Percentiles rank a stretch among this genome's conserved stretches.
phyloP scores from a whole-genome alignment of 192 early-diverging fungal genomes.

The Coemansia sp. region DNA sequence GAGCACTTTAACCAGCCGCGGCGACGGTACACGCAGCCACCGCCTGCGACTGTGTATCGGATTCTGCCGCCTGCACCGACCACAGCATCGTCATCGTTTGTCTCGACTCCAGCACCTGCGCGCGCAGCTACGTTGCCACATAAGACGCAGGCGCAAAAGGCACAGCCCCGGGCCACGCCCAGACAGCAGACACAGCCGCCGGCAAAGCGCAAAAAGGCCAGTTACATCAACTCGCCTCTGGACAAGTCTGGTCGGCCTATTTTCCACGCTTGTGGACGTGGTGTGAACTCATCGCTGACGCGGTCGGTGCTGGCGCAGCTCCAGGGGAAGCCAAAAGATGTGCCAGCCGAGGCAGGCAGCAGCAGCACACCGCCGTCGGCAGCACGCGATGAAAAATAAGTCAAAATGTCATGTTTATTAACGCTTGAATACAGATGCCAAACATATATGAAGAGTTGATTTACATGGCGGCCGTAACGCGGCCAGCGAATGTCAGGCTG shows the following conservation, averaged over 20 bases:
- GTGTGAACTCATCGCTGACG: slow-evolving; percentile 53
- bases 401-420: no score
- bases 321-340: slow-evolving; percentile 12
- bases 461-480: slow-evolving; percentile 11
- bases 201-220: slow-evolving; percentile 25
- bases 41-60: slow-evolving; percentile 39
- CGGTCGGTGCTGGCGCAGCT: slow-evolving; percentile 50
- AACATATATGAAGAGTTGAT: not conserved
- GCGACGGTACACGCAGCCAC: slow-evolving; percentile 33
- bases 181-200: not conserved
- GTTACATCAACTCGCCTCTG: slow-evolving; percentile 20
- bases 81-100: not conserved
- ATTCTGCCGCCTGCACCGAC: slow-evolving; percentile 11
- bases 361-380: not conserved
- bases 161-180: not conserved
- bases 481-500: slow-evolving; percentile 42
- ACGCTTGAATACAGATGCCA: no score
- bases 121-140: not conserved
- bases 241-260: slow-evolving; percentile 40
- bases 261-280: slow-evolving; percentile 50
- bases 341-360: not conserved
- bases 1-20: slow-evolving; percentile 67
- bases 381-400: not conserved
- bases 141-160: not conserved
- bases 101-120: not conserved